phyloP scores from a whole-genome alignment of 108 stramenopile genomes.

The Cylindrotheca closterium region DNA sequence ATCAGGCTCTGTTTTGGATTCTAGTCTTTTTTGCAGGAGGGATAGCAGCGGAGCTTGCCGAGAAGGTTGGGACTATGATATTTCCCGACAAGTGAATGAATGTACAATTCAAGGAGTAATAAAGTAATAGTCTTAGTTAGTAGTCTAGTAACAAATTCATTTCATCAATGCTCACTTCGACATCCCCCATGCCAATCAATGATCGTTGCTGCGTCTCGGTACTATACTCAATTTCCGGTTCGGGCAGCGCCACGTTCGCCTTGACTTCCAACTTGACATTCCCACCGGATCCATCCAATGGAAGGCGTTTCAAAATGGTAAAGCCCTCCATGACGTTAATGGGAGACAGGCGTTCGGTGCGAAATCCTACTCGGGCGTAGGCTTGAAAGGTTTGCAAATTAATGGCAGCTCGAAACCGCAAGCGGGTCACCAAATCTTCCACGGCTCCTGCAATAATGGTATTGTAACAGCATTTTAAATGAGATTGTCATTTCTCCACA shows the following conservation, averaged over 20 bases:
- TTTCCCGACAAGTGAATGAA: background rate
- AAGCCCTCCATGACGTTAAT: constrained; percentile 71
- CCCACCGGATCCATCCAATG: constrained; percentile 56
- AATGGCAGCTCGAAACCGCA: constrained; percentile 66
- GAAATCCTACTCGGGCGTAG: constrained; percentile 63
- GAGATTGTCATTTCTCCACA: no score
- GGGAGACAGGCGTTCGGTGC: constrained; percentile 60
- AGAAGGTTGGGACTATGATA: constrained; percentile 38
- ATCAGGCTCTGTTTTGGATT: constrained; percentile 55
- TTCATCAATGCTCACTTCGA: constrained; percentile 72
- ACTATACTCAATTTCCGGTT: constrained; percentile 69
- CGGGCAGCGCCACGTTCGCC: constrained; percentile 69
- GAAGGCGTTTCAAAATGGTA: constrained; percentile 49
- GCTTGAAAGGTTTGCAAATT: constrained; percentile 63
- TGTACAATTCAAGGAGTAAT: no score
- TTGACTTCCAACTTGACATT: constrained; percentile 67
- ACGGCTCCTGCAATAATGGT: constrained; percentile 31
- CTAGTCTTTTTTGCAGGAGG: constrained; percentile 38
- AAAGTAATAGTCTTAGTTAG: no score
- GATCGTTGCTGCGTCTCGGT: constrained; percentile 53
- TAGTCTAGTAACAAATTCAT: constrained; percentile 71
- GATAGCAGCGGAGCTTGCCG: constrained; percentile 43
- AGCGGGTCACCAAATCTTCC: constrained; percentile 64
- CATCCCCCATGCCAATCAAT: constrained; percentile 72
- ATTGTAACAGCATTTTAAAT: no score